A percentile compares a stretch with the other conserved stretches of the same genome.
Evolutionary conservation across 2,329 filamentous ascomycete genomes (phyloP).

Genomic region (Ophiostoma tasmaniense): DNA sequence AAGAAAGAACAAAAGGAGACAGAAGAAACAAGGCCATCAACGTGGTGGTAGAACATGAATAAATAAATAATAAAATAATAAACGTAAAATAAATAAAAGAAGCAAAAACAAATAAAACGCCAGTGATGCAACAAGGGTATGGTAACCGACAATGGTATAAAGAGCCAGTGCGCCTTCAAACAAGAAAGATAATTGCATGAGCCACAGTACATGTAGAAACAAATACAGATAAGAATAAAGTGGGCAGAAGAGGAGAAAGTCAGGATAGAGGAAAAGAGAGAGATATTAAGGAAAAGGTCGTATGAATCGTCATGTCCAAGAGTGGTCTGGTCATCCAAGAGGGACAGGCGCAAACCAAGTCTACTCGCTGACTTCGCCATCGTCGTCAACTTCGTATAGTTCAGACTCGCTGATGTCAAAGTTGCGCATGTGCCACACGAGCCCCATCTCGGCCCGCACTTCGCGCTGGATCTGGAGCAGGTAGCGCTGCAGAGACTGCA

Average conservation of each 20-base stretch:
- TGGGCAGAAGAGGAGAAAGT: not conserved
- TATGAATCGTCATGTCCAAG: not conserved
- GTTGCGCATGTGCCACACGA: slow-evolving; percentile 25
- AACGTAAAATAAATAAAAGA: not conserved
- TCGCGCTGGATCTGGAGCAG: slow-evolving; percentile 83
- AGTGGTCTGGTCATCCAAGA: not conserved
- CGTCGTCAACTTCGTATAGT: slow-evolving; percentile 23
- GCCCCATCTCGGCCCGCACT: slow-evolving; percentile 46
- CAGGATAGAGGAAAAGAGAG: not conserved
- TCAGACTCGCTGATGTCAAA: slow-evolving; percentile 11
- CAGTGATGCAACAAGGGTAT: slow-evolving; percentile 15
- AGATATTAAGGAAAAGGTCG: not conserved
- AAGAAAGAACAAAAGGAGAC: not conserved
- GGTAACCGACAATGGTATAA: slow-evolving; percentile 11
- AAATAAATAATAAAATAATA: not conserved
- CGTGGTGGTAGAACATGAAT: not conserved
- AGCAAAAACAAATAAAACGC: not conserved
- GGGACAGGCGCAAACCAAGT: not conserved
- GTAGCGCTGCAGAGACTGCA: slow-evolving; percentile 70
- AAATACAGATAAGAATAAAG: slow-evolving; percentile 4
- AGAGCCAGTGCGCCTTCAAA: slow-evolving; percentile 13
- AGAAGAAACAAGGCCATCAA: not conserved
- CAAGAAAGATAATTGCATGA: slow-evolving; percentile 3
- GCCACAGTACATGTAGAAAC: slow-evolving; percentile 2
- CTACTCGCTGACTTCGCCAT: slow-evolving; percentile 29